These are phyloP conservation scores for Anethum foeniculum DNA, from an alignment of 140 eudicot genomes.

Conservation along the genomic window DNA sequence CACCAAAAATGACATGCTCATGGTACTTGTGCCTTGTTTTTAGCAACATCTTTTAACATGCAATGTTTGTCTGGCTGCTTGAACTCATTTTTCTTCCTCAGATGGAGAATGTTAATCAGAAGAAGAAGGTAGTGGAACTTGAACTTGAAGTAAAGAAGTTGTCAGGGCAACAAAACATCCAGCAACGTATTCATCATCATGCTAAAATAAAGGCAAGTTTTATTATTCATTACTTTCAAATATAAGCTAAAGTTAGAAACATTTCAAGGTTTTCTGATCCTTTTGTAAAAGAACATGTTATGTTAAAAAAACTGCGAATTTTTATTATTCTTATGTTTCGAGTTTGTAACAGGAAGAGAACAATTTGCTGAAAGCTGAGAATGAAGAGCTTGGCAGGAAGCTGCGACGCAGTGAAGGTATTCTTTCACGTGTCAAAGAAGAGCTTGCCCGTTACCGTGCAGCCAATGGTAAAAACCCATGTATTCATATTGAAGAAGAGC, in stretches of 20 bases:
- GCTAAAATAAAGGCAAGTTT: conserved; percentile 77
- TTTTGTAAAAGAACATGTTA: background rate
- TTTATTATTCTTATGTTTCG: background rate
- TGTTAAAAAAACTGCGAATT: background rate
- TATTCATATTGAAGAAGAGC: conserved; percentile 58
- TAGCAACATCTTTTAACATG: conserved; percentile 7
- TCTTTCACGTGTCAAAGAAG: conserved; percentile 56
- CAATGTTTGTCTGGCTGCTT: background rate
- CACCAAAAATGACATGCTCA: conserved; percentile 68
- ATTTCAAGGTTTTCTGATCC: background rate
- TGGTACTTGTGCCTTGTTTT: conserved; percentile 34
- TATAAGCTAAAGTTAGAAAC: background rate
- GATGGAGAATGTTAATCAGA: conserved; percentile 55
- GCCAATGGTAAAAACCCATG: conserved; percentile 47
- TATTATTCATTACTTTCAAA: background rate
- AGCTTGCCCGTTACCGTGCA: conserved; percentile 50
- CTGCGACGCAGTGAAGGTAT: conserved; percentile 45
- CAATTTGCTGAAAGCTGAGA: conserved; percentile 55
- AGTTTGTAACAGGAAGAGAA: conserved; percentile 71
- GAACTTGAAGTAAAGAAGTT: conserved; percentile 68
- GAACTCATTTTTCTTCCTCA: conserved; percentile 18
- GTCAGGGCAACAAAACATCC: conserved; percentile 97
- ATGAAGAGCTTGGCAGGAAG: conserved; percentile 62
- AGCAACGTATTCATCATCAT: conserved; percentile 95
- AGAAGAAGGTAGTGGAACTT: conserved; percentile 59